Conservation (phyloP, 2,329 filamentous ascomycete genomes). For the Periconia macrospinosa region DNA sequence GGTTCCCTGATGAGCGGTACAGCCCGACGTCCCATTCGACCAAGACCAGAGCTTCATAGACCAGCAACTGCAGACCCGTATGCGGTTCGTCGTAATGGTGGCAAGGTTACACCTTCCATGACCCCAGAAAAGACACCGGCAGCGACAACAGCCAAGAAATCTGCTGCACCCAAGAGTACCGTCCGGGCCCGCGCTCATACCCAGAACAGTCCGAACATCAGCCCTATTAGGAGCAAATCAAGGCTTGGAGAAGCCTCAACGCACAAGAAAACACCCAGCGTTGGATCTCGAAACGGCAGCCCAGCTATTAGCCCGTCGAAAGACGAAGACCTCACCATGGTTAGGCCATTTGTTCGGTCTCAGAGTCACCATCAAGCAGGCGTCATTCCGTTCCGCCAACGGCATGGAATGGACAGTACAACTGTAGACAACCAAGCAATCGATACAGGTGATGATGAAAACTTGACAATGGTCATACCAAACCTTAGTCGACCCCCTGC, state of each 20-base stretch:
- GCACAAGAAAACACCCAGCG: slow-evolving; percentile 34
- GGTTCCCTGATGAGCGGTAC: slow-evolving; percentile 61
- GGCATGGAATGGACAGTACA: slow-evolving; percentile 43
- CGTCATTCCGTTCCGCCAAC: slow-evolving; percentile 36
- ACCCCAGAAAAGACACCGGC: slow-evolving; percentile 51
- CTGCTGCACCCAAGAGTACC: slow-evolving; percentile 32
- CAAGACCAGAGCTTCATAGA: slow-evolving; percentile 50
- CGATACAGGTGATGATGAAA: slow-evolving; percentile 48
- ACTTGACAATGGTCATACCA: slow-evolving; percentile 56
- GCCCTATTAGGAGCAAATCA: slow-evolving; percentile 41
- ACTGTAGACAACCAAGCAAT: slow-evolving; percentile 43
- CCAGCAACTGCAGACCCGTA: slow-evolving; percentile 61
- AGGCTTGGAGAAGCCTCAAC: slow-evolving; percentile 30
- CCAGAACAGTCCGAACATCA: slow-evolving; percentile 38
- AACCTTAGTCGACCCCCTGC: slow-evolving; percentile 33
- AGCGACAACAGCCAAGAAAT: slow-evolving; percentile 40
- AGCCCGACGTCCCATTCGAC: slow-evolving; percentile 53
- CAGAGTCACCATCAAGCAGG: slow-evolving; percentile 33
- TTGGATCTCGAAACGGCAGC: slow-evolving; percentile 32
- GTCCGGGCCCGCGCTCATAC: slow-evolving; percentile 36
- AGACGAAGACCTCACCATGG: slow-evolving; percentile 53
- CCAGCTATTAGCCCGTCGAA: slow-evolving; percentile 39
- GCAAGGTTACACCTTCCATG: slow-evolving; percentile 50
- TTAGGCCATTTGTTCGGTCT: slow-evolving; percentile 47
- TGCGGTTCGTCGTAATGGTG: slow-evolving; percentile 39